Percentiles rank a stretch among this genome's conserved stretches.
phyloP scores from a whole-genome alignment of 257 asterid genomes.

The Solanum pinnatisectum region DNA sequence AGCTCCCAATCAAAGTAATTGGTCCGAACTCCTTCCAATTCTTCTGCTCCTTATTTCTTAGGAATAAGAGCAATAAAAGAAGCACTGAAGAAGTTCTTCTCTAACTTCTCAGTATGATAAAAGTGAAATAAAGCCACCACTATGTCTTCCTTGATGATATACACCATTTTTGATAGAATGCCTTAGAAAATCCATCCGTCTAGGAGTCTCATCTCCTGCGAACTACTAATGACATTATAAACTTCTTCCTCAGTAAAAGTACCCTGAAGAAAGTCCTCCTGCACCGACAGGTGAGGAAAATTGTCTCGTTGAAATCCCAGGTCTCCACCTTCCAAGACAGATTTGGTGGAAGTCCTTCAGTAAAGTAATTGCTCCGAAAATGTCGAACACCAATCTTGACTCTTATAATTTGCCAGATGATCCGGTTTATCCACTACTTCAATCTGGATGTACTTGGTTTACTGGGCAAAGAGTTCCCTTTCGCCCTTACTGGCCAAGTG shows the following conservation, averaged over 20 bases:
- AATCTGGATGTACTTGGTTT: not conserved
- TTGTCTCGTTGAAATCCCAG: not conserved
- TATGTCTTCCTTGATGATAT: not conserved
- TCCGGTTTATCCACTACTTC: not conserved
- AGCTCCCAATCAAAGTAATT: not conserved
- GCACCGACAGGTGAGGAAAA: not conserved
- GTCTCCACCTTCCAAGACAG: not conserved
- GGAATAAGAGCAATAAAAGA: not conserved
- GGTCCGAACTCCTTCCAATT: not conserved
- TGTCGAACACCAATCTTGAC: not conserved
- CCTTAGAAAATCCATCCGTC: not conserved
- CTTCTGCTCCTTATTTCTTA: not conserved
- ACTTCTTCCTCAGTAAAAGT: not conserved
- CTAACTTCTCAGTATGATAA: not conserved
- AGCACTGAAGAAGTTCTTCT: not conserved
- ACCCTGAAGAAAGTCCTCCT: not conserved
- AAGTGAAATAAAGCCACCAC: not conserved
- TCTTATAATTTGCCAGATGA: not conserved
- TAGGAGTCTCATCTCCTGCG: not conserved
- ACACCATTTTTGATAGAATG: not conserved
- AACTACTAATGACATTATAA: not conserved
- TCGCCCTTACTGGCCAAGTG: not conserved
- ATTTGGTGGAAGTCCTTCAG: not conserved
- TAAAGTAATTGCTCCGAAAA: not conserved
- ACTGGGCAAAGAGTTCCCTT: not conserved